These are phyloP conservation scores for Fusarium sp. DNA, from an alignment of 2,329 filamentous ascomycete genomes.

Conservation along the genomic window DNA sequence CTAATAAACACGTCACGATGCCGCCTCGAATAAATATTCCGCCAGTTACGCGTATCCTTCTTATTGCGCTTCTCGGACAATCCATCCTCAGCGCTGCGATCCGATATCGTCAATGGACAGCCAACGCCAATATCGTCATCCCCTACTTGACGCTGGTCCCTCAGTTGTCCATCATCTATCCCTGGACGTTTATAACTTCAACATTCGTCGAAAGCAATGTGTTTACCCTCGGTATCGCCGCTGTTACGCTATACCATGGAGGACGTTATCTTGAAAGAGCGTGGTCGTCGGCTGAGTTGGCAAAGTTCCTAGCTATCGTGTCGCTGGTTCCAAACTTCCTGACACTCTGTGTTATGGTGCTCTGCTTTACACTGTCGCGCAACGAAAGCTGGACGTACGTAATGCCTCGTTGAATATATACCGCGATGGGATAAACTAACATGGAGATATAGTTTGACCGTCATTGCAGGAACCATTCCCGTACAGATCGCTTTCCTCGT, in stretches of 20 bases:
- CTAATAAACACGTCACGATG: conserved; percentile 64
- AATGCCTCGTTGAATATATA: conserved; percentile 1
- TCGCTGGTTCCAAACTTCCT: conserved; percentile 84
- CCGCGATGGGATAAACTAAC: conserved; percentile 10
- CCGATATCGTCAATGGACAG: conserved; percentile 76
- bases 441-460: conserved; percentile 70
- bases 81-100: conserved; percentile 86
- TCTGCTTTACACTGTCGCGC: conserved; percentile 78
- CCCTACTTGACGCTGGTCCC: conserved; percentile 92
- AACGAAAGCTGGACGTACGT: conserved; percentile 77
- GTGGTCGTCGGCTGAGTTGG: conserved; percentile 92
- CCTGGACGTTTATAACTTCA: conserved; percentile 90
- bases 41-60: conserved; percentile 85
- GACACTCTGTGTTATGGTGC: conserved; percentile 77
- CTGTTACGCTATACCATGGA: conserved; percentile 86
- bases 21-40: conserved; percentile 90
- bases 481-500: conserved; percentile 95
- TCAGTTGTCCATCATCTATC: conserved; percentile 84
- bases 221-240: conserved; percentile 83
- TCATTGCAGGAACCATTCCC: conserved; percentile 88
- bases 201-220: conserved; percentile 94
- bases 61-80: conserved; percentile 79
- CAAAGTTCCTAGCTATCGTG: conserved; percentile 85
- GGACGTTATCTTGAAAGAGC: conserved; percentile 95
- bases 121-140: conserved; percentile 74